These are phyloP conservation scores for Spirogloea muscicola DNA, from an alignment of 139 green algal species.

Conservation along the genomic window DNA sequence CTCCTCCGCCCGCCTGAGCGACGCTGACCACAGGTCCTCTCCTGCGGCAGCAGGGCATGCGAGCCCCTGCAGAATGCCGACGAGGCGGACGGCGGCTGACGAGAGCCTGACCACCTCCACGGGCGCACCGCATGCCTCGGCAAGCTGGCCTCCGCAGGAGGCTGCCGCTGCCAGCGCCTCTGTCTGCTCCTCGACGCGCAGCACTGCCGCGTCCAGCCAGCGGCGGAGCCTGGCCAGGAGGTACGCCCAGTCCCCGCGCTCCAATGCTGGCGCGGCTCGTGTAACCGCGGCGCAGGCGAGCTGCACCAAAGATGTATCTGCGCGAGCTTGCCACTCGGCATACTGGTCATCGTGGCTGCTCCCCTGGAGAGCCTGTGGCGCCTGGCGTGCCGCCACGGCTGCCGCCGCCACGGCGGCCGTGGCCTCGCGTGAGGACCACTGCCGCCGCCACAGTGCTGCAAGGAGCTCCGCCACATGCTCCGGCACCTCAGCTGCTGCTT, in stretches of 20 bases:
- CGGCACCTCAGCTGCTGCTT: no score
- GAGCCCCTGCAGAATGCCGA: neutral
- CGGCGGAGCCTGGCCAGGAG: slow-evolving; percentile 9
- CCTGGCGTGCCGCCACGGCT: neutral
- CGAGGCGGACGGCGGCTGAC: neutral
- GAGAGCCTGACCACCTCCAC: neutral
- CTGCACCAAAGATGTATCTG: neutral
- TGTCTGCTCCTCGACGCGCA: slow-evolving; percentile 9
- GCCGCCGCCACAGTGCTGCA: no score
- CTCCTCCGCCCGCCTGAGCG: no score
- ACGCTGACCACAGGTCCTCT: neutral
- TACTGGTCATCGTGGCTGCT: neutral
- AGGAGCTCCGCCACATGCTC: no score
- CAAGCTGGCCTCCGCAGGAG: neutral
- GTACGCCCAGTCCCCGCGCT: slow-evolving; percentile 5
- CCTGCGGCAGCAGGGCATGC: neutral
- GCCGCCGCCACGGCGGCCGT: slow-evolving; percentile 7
- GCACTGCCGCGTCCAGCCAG: neutral
- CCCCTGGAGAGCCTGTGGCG: neutral
- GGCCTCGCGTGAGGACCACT: slow-evolving; percentile 2
- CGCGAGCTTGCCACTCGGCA: neutral
- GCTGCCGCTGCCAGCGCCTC: neutral
- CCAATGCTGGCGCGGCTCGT: slow-evolving; percentile 7
- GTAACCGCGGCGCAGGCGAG: slow-evolving; percentile 7
- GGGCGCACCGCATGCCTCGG: neutral